A percentile compares a stretch with the other conserved stretches of the same genome.
Conservation (phyloP, 441 rosid genomes). For the Erysimum cheiri region DNA sequence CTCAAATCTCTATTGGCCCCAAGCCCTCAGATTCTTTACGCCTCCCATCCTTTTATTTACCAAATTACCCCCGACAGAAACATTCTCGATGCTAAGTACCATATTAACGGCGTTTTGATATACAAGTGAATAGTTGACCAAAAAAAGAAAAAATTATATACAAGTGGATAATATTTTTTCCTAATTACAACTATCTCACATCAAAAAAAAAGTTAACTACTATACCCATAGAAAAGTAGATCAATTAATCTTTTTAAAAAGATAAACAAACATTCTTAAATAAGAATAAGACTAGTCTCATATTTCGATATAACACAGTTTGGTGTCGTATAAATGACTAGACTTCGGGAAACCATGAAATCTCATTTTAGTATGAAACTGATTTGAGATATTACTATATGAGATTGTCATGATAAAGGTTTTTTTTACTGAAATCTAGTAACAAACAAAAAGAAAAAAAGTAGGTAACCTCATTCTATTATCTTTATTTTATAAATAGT, state of each 20-base stretch:
- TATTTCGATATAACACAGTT: not conserved
- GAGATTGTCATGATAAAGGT: not conserved
- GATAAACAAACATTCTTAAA: not conserved
- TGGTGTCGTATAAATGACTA: not conserved
- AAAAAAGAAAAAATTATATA: too few species aligned
- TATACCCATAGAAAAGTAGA: not conserved
- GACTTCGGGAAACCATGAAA: not conserved
- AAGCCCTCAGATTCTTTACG: conserved; percentile 19
- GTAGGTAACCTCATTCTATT: not conserved
- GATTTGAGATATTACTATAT: not conserved
- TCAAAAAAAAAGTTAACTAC: too few species aligned
- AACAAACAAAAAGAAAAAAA: too few species aligned
- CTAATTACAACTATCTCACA: too few species aligned
- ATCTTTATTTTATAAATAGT: too few species aligned
- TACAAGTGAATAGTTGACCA: not conserved
- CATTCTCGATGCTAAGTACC: conserved; percentile 7
- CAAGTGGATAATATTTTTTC: not conserved
- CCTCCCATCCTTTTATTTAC: not conserved
- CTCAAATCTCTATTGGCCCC: conserved; percentile 16
- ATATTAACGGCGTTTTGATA: not conserved
- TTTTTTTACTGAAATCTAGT: not conserved
- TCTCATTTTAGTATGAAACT: not conserved
- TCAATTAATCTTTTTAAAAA: not conserved
- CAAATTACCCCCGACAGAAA: conserved; percentile 4
- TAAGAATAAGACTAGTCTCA: not conserved